Conservation (phyloP, 2,329 filamentous ascomycete species). For the Teratosphaeria viscida region DNA sequence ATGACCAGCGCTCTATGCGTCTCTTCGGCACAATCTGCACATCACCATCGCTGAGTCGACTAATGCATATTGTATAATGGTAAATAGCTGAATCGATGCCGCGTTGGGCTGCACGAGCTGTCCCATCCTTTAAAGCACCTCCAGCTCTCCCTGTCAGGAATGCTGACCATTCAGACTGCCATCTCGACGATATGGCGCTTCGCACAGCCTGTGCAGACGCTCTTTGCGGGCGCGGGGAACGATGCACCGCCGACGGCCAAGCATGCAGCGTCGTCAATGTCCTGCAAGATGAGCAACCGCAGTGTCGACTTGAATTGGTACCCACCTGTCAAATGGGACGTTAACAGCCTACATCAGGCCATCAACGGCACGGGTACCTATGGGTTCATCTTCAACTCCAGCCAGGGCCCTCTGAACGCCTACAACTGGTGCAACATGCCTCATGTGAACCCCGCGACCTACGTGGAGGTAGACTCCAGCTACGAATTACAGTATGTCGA, state of each 20-base stretch:
- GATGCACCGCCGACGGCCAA: not conserved
- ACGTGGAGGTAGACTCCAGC: conserved; percentile 40
- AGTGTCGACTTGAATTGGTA: conserved; percentile 45
- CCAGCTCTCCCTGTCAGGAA: conserved; percentile 13
- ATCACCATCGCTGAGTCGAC: not conserved
- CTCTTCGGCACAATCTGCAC: not conserved
- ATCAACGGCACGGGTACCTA: conserved; percentile 53
- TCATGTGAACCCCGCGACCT: conserved; percentile 60
- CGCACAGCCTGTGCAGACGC: conserved; percentile 9
- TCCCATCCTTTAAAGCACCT: conserved; percentile 15
- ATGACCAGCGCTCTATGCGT: not conserved
- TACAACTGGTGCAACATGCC: conserved; percentile 89
- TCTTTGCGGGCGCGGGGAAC: conserved; percentile 9
- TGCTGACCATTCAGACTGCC: conserved; percentile 17
- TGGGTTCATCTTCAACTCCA: conserved; percentile 64
- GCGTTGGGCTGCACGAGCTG: not conserved
- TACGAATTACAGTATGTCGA: conserved; percentile 66
- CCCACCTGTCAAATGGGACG: conserved; percentile 42
- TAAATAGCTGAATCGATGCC: not conserved
- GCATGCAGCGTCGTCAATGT: not conserved
- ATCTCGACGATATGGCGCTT: conserved; percentile 22
- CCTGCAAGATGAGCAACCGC: conserved; percentile 4
- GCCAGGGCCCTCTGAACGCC: conserved; percentile 43
- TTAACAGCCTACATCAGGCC: conserved; percentile 53
- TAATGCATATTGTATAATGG: too few relatives aligned